Conservation (phyloP, 352 stramenopile genomes). For the Plasmopara muralis region DNA sequence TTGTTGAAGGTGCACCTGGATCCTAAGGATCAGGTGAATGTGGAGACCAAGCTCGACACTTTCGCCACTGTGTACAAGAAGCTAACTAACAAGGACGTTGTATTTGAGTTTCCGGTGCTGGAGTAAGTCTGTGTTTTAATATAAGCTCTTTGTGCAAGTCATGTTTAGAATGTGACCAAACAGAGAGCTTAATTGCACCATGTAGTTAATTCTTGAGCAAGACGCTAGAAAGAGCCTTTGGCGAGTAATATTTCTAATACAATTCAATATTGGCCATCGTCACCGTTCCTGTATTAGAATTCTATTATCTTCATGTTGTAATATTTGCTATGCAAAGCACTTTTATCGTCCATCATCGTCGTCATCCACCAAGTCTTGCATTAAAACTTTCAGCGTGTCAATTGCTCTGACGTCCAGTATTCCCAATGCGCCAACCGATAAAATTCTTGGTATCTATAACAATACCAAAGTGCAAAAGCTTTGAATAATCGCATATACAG, state of each 20-base stretch:
- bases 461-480: background rate
- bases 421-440: constrained; percentile 25
- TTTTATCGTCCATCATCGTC: constrained; percentile 72
- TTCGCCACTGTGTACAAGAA: constrained; percentile 99
- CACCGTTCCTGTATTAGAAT: too few species aligned
- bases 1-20: constrained; percentile 98
- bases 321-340: constrained; percentile 19
- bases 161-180: background rate
- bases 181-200: constrained; percentile 22
- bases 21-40: constrained; percentile 98
- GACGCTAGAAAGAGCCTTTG: constrained; percentile 22
- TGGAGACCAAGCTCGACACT: constrained; percentile 99
- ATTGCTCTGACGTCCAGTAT: constrained; percentile 36
- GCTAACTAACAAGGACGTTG: constrained; percentile 99
- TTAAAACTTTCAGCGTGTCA: constrained; percentile 33
- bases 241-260: constrained; percentile 24
- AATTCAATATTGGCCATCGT: constrained; percentile 9
- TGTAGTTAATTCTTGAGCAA: constrained; percentile 56
- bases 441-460: constrained; percentile 37
- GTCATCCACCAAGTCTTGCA: constrained; percentile 39
- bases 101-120: constrained; percentile 95
- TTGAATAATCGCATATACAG: background rate
- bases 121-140: constrained; percentile 62
- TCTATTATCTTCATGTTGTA: background rate
- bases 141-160: constrained; percentile 8